These are phyloP conservation scores for Myriosclerotinia curreyana DNA, from an alignment of 2,329 filamentous ascomycete species.

Conservation along the genomic window DNA sequence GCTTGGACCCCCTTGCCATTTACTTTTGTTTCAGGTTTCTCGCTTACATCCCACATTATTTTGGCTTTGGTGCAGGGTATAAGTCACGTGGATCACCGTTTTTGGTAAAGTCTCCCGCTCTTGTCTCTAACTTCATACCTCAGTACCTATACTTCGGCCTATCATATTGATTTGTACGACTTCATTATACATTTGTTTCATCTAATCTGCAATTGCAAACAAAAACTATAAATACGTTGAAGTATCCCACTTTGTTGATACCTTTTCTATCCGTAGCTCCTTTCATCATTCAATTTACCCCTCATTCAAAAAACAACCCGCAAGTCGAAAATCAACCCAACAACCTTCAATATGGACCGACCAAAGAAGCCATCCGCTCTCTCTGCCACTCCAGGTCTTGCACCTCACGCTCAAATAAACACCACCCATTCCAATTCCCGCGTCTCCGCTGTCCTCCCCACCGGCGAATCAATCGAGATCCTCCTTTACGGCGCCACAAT, in stretches of 20 bases:
- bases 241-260: conserved; percentile 6
- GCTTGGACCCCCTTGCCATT: background rate
- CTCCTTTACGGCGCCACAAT: conserved; percentile 92
- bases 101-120: conserved; percentile 9
- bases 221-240: conserved; percentile 4
- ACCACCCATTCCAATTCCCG: conserved; percentile 68
- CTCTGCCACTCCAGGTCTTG: conserved; percentile 67
- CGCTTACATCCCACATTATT: conserved; percentile 24
- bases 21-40: conserved; percentile 21
- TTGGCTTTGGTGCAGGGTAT: background rate
- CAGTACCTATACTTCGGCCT: background rate
- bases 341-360: conserved; percentile 64
- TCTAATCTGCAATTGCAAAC: background rate
- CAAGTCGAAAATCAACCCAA: conserved; percentile 16
- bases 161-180: background rate
- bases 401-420: conserved; percentile 73
- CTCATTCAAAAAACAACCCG: conserved; percentile 1
- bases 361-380: conserved; percentile 78
- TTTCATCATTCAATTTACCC: conserved; percentile 17
- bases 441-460: conserved; percentile 76
- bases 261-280: background rate
- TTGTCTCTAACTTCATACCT: conserved; percentile 8
- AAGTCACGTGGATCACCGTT: background rate
- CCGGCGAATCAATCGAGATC: conserved; percentile 81
- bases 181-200: background rate